phyloP scores from a whole-genome alignment of 176 grass and related monocot species.

The Bromus sterilis region DNA sequence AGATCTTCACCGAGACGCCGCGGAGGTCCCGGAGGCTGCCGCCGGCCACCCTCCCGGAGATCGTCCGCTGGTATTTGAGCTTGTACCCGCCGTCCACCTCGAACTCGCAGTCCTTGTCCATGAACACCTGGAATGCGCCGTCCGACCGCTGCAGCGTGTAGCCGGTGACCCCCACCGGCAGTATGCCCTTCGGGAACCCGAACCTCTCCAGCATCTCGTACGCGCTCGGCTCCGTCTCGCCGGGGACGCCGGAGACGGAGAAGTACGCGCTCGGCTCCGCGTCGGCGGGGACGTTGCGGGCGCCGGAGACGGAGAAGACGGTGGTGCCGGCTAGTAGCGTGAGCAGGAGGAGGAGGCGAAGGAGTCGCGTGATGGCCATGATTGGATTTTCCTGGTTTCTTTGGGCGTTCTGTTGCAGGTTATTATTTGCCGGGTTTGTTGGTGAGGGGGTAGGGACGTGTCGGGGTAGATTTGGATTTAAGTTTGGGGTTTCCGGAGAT shows the following conservation, averaged over 20 bases:
- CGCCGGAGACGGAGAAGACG: not conserved
- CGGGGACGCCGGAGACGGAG: not conserved
- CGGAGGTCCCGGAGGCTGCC: slow-evolving; percentile 28
- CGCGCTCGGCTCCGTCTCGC: slow-evolving; percentile 14
- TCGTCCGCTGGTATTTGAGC: slow-evolving; percentile 33
- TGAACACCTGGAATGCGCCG: slow-evolving; percentile 47
- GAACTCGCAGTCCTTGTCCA: slow-evolving; percentile 43
- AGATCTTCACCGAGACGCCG: slow-evolving; percentile 44
- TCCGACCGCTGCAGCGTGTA: slow-evolving; percentile 32
- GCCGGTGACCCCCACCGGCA: slow-evolving; percentile 42
- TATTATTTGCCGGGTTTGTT: not conserved
- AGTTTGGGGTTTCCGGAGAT: not conserved
- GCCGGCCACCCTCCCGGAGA: slow-evolving; percentile 30
- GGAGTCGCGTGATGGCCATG: not conserved
- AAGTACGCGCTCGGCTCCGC: not conserved
- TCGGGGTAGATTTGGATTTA: not conserved
- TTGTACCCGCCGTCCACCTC: slow-evolving; percentile 34
- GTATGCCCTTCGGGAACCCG: slow-evolving; percentile 54
- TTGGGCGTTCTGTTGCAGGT: not conserved
- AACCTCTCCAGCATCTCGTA: slow-evolving; percentile 65
- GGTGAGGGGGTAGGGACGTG: not conserved
- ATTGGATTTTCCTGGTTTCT: not conserved
- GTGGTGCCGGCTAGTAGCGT: not conserved
- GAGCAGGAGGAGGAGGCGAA: not conserved
- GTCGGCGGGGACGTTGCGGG: not conserved